Evolutionary conservation across 2,329 filamentous ascomycete genomes (phyloP).

Genomic region (Penicillium italicum): DNA sequence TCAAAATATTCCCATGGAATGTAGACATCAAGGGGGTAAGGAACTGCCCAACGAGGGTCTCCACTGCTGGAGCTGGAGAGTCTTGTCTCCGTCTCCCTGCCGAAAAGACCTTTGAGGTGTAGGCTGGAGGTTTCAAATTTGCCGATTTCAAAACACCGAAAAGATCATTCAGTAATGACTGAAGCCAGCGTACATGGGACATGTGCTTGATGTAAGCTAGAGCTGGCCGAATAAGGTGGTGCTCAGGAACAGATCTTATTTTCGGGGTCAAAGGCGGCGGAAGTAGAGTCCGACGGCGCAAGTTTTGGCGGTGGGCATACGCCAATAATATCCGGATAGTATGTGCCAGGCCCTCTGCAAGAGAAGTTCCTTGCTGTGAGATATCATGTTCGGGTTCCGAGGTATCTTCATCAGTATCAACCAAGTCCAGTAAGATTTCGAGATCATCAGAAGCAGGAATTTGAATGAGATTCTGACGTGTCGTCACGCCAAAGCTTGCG

Average conservation of each 20-base stretch:
- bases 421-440: conserved; percentile 65
- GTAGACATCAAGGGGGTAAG: conserved; percentile 44
- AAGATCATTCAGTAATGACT: conserved; percentile 33
- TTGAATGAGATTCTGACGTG: conserved; percentile 56
- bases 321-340: conserved; percentile 72
- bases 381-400: conserved; percentile 26
- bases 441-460: conserved; percentile 53
- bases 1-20: conserved; percentile 37
- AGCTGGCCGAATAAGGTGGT: conserved; percentile 59
- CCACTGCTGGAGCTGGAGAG: conserved; percentile 26
- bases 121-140: conserved; percentile 28
- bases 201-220: conserved; percentile 53
- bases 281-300: conserved; percentile 60
- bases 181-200: conserved; percentile 34
- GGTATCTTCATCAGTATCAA: conserved; percentile 51
- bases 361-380: conserved; percentile 29
- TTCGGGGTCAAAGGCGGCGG: conserved; percentile 55
- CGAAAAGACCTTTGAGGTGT: conserved; percentile 26
- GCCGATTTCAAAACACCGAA: conserved; percentile 33
- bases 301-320: conserved; percentile 73
- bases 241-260: conserved; percentile 49
- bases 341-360: conserved; percentile 65
- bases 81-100: conserved; percentile 18
- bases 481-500: conserved; percentile 65
- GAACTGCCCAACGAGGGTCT: conserved; percentile 43